Base-by-base conservation (phyloP, 805 yeast genomes). In the Candida xyloterini region DNA sequence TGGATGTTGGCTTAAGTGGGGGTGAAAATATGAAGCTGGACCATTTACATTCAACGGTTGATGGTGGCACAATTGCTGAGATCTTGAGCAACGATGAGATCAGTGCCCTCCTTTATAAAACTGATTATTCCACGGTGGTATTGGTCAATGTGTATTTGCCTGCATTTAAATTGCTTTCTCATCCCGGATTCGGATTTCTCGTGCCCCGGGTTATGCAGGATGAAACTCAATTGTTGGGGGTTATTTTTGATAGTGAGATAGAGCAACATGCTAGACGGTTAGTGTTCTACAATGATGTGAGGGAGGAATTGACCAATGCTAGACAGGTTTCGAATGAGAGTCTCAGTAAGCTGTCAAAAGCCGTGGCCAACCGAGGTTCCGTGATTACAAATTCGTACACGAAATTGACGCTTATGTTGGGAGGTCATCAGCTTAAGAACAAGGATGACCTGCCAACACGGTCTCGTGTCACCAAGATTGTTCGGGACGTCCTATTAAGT, bases 181-280 rank as follows among this genome's bases (percentile, higher is more conserved):
- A 46, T 20, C 59, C 59, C 42, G 95, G 97, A 27, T 91, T 91
- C 70, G 99, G 99, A 1, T 87, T 84, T 51, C 70, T 91, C 33
- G 84, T 90, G 8, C 99, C 99, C 7, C 67, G 70, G 44, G 45
- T 62, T 4, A 45, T 51, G 49, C 62, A 63, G 31, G 65, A 70
- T 33, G 54, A 54, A 1, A 79, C 81, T 47, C 68, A 74, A 14
- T 63, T 89, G 11, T 66, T 91, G 22, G 99, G 99, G 3, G 87
- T 88, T 5, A 88, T 93, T 14, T 91, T 83, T 63, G 98, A 91
- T 60, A 86, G 96, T 1, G 88, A 87, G 39, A 76, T 87, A 15
- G 93, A 85, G 53, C 73, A 75, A 13, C 74, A 78, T 35, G 62
- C 75, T 14, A 45, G 44, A 14, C 42, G 40, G 14, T 23, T 60